Evolutionary conservation across 768 basidiomycete species (phyloP).

Genomic region (Chlorophyllum brunneum): DNA sequence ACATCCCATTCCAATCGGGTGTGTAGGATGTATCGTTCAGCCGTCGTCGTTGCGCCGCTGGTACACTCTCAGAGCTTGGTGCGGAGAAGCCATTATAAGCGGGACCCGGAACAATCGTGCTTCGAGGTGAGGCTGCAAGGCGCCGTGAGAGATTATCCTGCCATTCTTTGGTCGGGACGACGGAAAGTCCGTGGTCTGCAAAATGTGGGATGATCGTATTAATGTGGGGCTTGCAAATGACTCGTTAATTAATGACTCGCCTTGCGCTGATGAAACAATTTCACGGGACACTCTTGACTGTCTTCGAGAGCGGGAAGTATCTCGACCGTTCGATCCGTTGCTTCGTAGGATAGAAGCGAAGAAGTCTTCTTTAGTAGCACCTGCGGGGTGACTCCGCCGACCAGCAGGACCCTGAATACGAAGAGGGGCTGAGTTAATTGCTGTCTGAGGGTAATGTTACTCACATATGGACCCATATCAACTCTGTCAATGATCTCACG

Average conservation of each 20-base stretch:
- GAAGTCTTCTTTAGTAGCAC: conserved; percentile 73
- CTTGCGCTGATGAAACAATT: conserved; percentile 71
- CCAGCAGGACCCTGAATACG: conserved; percentile 60
- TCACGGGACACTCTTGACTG: conserved; percentile 78
- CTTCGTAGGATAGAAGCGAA: conserved; percentile 70
- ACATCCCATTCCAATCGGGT: conserved; percentile 57
- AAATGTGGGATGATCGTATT: neutral
- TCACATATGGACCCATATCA: conserved; percentile 75
- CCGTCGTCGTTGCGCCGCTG: conserved; percentile 42
- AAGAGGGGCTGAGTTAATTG: conserved; percentile 11
- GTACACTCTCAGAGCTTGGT: conserved; percentile 12
- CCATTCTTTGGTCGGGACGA: conserved; percentile 72
- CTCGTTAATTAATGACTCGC: conserved; percentile 24
- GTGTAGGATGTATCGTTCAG: conserved; percentile 29
- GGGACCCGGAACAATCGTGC: conserved; percentile 16
- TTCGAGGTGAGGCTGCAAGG: conserved; percentile 33
- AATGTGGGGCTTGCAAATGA: neutral
- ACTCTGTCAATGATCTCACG: conserved; percentile 74
- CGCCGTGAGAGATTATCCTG: conserved; percentile 66
- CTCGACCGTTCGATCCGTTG: conserved; percentile 45
- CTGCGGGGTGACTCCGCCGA: conserved; percentile 53
- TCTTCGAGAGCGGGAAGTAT: conserved; percentile 58
- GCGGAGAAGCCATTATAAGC: conserved; percentile 19
- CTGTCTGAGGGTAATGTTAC: conserved; percentile 19
- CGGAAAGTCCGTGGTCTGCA: conserved; percentile 56